Conservation (phyloP, 2,329 filamentous ascomycete species). For the Trichoderma hamatum region DNA sequence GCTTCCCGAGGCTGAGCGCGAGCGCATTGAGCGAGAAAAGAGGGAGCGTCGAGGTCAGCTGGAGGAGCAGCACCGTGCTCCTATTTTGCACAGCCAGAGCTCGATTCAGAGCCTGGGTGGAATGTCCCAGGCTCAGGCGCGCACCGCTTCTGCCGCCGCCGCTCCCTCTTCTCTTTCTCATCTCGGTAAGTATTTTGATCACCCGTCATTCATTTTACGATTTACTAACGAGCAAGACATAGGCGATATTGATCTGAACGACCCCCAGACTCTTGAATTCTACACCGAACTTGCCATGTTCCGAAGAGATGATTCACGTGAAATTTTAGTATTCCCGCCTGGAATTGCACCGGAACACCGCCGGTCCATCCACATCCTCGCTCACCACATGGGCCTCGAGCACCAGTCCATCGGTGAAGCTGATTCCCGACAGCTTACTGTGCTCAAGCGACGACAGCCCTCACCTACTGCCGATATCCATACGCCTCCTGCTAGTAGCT, state of each 20-base stretch:
- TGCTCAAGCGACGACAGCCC: conserved; percentile 69
- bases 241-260: conserved; percentile 84
- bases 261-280: conserved; percentile 81
- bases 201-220: conserved; percentile 26
- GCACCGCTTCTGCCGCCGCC: conserved; percentile 40
- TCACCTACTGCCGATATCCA: conserved; percentile 59
- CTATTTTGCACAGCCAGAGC: conserved; percentile 78
- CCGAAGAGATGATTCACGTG: conserved; percentile 75
- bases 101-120: conserved; percentile 79
- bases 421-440: conserved; percentile 86
- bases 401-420: conserved; percentile 89
- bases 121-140: conserved; percentile 65
- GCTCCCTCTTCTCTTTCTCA: conserved; percentile 34
- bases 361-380: conserved; percentile 88
- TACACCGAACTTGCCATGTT: conserved; percentile 91
- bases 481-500: conserved; percentile 62
- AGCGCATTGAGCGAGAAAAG: conserved; percentile 96
- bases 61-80: conserved; percentile 88
- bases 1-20: conserved; percentile 90
- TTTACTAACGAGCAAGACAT: conserved; percentile 6
- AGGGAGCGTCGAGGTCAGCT: conserved; percentile 92
- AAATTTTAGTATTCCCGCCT: conserved; percentile 81
- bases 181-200: conserved; percentile 43
- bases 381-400: conserved; percentile 90
- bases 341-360: conserved; percentile 81